Percentiles rank a stretch among this genome's conserved stretches.
phyloP scores from a whole-genome alignment of 2,329 filamentous ascomycete genomes.

The Colletotrichum liaoningense region DNA sequence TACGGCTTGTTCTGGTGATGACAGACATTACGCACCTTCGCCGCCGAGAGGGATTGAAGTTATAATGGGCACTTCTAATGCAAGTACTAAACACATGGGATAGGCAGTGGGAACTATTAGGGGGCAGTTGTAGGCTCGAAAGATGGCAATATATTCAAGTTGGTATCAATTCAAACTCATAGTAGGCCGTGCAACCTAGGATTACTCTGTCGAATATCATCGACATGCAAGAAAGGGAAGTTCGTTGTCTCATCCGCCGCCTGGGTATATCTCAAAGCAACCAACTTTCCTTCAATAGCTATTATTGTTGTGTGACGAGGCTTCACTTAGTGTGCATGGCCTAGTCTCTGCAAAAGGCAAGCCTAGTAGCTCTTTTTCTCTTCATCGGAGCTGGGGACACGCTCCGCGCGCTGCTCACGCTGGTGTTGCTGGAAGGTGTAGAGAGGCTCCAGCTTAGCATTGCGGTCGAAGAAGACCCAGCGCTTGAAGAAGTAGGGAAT shows the following conservation, averaged over 20 bases:
- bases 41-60: too few species aligned
- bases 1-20: background rate
- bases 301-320: too few species aligned
- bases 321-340: background rate
- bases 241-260: constrained; percentile 14
- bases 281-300: background rate
- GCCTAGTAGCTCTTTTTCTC: constrained; percentile 30
- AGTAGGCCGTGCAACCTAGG: background rate
- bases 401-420: constrained; percentile 9
- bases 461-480: constrained; percentile 43
- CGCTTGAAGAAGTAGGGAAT: constrained; percentile 48
- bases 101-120: background rate
- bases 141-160: background rate
- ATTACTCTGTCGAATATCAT: background rate
- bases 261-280: constrained; percentile 25
- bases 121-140: background rate
- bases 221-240: constrained; percentile 6
- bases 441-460: constrained; percentile 53
- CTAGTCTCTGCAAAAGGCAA: background rate
- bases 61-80: too few species aligned
- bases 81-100: too few species aligned
- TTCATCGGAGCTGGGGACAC: constrained; percentile 18
- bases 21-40: background rate
- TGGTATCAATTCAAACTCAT: background rate
- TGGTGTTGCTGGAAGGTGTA: constrained; percentile 49